These are phyloP conservation scores for Phialophora verrucosa DNA, from an alignment of 2,329 filamentous ascomycete species.

Conservation along the genomic window DNA sequence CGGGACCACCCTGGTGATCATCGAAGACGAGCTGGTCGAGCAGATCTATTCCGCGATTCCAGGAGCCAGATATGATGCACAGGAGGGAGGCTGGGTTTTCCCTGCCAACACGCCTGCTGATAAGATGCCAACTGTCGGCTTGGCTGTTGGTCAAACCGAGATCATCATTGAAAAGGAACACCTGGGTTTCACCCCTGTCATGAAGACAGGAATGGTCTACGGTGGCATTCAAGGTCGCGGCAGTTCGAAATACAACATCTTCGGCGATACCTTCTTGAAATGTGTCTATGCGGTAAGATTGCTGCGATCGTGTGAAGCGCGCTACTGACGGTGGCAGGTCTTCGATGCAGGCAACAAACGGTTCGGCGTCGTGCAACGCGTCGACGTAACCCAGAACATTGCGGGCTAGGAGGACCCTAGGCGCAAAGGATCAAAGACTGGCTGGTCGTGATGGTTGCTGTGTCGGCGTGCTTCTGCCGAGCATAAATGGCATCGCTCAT, in stretches of 20 bases:
- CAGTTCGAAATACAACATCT: conserved; percentile 63
- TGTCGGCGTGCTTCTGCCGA: not conserved
- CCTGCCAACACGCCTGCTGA: conserved; percentile 59
- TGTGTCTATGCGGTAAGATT: conserved; percentile 65
- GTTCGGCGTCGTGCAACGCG: conserved; percentile 65
- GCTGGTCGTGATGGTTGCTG: not conserved
- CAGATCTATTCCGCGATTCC: conserved; percentile 69
- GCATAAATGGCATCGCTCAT: not conserved
- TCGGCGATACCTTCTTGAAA: conserved; percentile 69
- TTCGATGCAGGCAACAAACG: conserved; percentile 67
- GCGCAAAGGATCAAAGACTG: not conserved
- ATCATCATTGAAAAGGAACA: conserved; percentile 69
- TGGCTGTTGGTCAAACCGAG: conserved; percentile 67
- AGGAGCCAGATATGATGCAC: conserved; percentile 62
- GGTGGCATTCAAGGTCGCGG: conserved; percentile 71
- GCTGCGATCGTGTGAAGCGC: conserved; percentile 13
- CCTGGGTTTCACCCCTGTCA: conserved; percentile 58
- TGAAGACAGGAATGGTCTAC: conserved; percentile 61
- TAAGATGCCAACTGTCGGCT: conserved; percentile 64
- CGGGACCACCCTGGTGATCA: conserved; percentile 70
- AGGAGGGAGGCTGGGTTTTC: conserved; percentile 68
- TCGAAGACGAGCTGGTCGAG: conserved; percentile 66
- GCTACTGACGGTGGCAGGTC: conserved; percentile 50
- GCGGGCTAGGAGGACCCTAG: not conserved
- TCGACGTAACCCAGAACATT: conserved; percentile 42